Evolutionary conservation across 176 grass and related monocot species (phyloP), one percentile per base, ranked within the genome.

Genomic region (Triticum timopheevii): DNA sequence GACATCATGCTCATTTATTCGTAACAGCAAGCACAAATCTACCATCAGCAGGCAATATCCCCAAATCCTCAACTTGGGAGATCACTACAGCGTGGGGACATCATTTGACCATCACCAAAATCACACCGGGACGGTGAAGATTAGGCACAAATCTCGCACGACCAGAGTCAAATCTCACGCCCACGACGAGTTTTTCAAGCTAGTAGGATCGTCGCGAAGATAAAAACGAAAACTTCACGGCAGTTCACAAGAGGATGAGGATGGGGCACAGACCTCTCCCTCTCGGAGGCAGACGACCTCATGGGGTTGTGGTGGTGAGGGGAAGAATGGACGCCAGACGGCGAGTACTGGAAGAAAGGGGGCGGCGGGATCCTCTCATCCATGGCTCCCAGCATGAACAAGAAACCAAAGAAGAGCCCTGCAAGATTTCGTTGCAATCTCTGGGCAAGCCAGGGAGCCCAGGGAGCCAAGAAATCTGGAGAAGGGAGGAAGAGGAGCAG

Each of bases 281-380:
- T 92, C 3, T 98, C 96, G 10, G 94, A 98, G 61, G 81, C 83
- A 72, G 92, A 88, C 73, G 86, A 96, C 87, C 76, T 85, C 86
- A 98, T 83, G 85, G 85, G 50, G 12, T 22, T 87, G 44, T 93
- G 91, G 76, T 74, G 96, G 73, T 92, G 90, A 68, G 92, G 90
- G 13, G 94, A 98, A 35, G 94, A 94, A 84, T 94, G 94, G 79
- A 95, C 86, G 36, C 96, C 91, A 17, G 93, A 98, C 24, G 93
- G 93, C 6, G 93, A 95, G 69, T 89, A 89, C 84, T 92, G 93
- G 90, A 94, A 96, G 88, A 94, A 98, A 82, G 79, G 65, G 80
- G 88, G 84, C 59, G 82, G 87, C 16, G 86, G 92, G 54, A 91
- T 91, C 87, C 94, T 94, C 82, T 98, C 96, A 69, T 94, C 93